phyloP scores from a whole-genome alignment of 2,329 filamentous ascomycete genomes.

The Domatiomyces catenatus region DNA sequence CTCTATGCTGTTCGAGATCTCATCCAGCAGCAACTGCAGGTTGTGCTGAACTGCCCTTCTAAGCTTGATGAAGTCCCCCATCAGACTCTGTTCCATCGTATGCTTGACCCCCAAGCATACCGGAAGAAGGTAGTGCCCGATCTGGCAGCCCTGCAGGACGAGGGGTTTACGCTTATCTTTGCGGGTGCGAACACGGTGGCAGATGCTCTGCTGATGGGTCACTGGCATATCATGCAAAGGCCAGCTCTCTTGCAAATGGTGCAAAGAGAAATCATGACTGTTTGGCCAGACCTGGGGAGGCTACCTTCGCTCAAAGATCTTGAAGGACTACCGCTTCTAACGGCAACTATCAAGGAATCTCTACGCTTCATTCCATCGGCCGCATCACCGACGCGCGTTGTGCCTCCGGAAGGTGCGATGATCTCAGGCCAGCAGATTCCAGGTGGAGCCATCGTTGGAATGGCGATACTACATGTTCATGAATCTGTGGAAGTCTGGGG shows the following conservation, averaged over 20 bases:
- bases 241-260: constrained; percentile 7
- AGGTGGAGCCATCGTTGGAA: constrained; percentile 15
- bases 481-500: constrained; percentile 14
- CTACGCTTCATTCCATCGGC: constrained; percentile 25
- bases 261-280: constrained; percentile 9
- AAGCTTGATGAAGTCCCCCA: constrained; percentile 17
- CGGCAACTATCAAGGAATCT: constrained; percentile 27
- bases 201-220: constrained; percentile 17
- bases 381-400: constrained; percentile 13
- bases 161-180: constrained; percentile 19
- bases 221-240: constrained; percentile 17
- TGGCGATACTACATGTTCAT: constrained; percentile 16
- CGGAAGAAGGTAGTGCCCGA: not conserved
- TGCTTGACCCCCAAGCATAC: constrained; percentile 11
- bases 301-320: constrained; percentile 15
- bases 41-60: constrained; percentile 8
- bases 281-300: constrained; percentile 4
- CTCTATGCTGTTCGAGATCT: too few species aligned
- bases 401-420: constrained; percentile 16
- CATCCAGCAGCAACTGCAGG: too few species aligned
- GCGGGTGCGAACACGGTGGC: constrained; percentile 23
- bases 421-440: constrained; percentile 10
- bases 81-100: constrained; percentile 22
- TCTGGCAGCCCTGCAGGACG: constrained; percentile 18
- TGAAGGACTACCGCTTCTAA: constrained; percentile 17